Evolutionary conservation across 164 flowering plant genomes (phyloP).

Genomic region (Saururus chinensis): DNA sequence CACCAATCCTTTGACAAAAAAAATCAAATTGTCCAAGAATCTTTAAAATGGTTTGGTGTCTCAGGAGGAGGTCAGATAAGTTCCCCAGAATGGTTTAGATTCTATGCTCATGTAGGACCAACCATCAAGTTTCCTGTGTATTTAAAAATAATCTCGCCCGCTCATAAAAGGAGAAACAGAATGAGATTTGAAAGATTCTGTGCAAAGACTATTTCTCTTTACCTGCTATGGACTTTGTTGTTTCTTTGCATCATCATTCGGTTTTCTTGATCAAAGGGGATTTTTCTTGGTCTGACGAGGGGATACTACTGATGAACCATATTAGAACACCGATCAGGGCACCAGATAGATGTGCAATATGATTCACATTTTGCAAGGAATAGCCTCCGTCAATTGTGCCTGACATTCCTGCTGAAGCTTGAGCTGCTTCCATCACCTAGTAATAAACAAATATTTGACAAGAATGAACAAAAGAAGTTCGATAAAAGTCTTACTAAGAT

Average conservation of each 20-base stretch:
- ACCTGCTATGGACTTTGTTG: not conserved
- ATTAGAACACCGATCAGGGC: slow-evolving; percentile 83
- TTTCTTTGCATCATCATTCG: not conserved
- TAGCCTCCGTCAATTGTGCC: slow-evolving; percentile 28
- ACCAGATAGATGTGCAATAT: slow-evolving; percentile 96
- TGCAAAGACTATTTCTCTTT: not conserved
- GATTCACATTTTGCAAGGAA: slow-evolving; percentile 64
- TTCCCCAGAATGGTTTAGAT: too few relatives aligned
- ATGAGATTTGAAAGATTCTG: not conserved
- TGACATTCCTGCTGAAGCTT: slow-evolving; percentile 71
- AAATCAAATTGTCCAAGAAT: too few relatives aligned
- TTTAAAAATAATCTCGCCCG: too few relatives aligned
- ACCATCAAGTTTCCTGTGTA: too few relatives aligned
- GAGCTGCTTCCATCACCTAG: slow-evolving; percentile 98
- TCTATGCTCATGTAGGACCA: too few relatives aligned
- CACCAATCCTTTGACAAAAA: too few relatives aligned
- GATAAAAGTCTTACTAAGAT: not conserved
- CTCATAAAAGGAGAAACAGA: not conserved
- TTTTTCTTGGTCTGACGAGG: not conserved
- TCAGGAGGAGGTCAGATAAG: too few relatives aligned
- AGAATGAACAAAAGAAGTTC: not conserved
- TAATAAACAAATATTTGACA: slow-evolving; percentile 2
- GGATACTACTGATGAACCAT: slow-evolving; percentile 56
- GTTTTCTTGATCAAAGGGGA: not conserved
- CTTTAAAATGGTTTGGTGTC: too few relatives aligned